Evolutionary conservation across 2,329 filamentous ascomycete species (phyloP).

Genomic region (Iodosphaeria phyllophila): DNA sequence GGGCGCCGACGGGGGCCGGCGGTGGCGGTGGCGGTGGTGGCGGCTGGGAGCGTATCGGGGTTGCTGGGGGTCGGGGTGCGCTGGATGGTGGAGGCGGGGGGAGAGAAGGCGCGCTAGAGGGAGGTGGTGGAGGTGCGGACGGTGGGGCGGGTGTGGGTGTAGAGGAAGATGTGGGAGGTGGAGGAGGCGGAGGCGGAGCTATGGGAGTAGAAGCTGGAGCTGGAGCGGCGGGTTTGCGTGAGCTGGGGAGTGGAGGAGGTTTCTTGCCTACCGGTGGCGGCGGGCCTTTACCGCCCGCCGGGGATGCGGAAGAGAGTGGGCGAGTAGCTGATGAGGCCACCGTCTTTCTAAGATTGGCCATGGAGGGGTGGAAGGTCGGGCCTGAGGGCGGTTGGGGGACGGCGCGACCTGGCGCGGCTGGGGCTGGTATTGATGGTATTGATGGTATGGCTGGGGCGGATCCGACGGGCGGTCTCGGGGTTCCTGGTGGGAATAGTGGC

Average conservation of each 20-base stretch:
- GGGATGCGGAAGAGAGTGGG: slow-evolving; percentile 40
- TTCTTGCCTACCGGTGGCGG: slow-evolving; percentile 69
- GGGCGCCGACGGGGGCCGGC: slow-evolving; percentile 6
- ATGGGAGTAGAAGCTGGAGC: slow-evolving; percentile 19
- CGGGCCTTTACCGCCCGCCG: slow-evolving; percentile 43
- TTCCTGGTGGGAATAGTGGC: slow-evolving; percentile 25
- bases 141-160: slow-evolving; percentile 21
- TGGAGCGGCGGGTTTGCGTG: slow-evolving; percentile 43
- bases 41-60: slow-evolving; percentile 14
- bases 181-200: slow-evolving; percentile 14
- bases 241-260: slow-evolving; percentile 41
- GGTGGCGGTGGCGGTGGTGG: slow-evolving; percentile 19
- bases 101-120: slow-evolving; percentile 19
- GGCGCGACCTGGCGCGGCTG: slow-evolving; percentile 37
- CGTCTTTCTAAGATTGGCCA: slow-evolving; percentile 42
- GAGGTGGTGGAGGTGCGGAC: slow-evolving; percentile 25
- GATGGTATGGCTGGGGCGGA: too few species aligned
- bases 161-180: slow-evolving; percentile 16
- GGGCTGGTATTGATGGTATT: slow-evolving; percentile 38
- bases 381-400: slow-evolving; percentile 15
- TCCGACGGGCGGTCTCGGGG: too few species aligned
- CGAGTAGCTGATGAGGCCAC: slow-evolving; percentile 28
- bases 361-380: slow-evolving; percentile 27
- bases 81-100: slow-evolving; percentile 13
- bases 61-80: slow-evolving; percentile 7